phyloP scores from a whole-genome alignment of 2,329 filamentous ascomycete species.

The Rhexocercosporidium sp. region DNA sequence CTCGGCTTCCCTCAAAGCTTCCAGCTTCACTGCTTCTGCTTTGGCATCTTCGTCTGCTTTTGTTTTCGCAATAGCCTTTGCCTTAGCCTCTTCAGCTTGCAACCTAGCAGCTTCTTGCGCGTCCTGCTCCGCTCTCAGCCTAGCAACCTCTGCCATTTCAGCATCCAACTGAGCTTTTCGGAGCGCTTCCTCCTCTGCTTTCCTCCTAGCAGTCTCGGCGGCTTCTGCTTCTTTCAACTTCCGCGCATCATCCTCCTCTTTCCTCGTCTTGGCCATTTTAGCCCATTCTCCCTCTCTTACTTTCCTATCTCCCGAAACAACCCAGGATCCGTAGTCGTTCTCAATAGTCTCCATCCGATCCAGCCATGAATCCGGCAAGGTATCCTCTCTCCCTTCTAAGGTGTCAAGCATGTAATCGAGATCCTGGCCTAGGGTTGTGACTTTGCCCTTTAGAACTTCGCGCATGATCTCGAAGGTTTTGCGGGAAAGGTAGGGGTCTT shows the following conservation, averaged over 20 bases:
- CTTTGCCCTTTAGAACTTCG: slow-evolving; percentile 67
- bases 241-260: slow-evolving; percentile 39
- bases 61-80: slow-evolving; percentile 5
- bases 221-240: slow-evolving; percentile 31
- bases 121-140: slow-evolving; percentile 6
- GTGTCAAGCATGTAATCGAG: slow-evolving; percentile 87
- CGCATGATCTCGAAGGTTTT: slow-evolving; percentile 64
- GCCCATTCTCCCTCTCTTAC: slow-evolving; percentile 70
- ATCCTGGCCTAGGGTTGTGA: slow-evolving; percentile 71
- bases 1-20: slow-evolving; percentile 18
- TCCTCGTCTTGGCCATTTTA: slow-evolving; percentile 30
- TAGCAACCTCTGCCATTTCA: slow-evolving; percentile 23
- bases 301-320: slow-evolving; percentile 74
- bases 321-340: slow-evolving; percentile 79
- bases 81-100: slow-evolving; percentile 9
- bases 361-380: slow-evolving; percentile 85
- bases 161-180: slow-evolving; percentile 15
- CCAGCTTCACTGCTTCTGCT: slow-evolving; percentile 8
- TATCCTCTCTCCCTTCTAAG: slow-evolving; percentile 83
- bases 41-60: slow-evolving; percentile 27
- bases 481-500: slow-evolving; percentile 29
- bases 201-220: slow-evolving; percentile 22
- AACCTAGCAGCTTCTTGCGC: slow-evolving; percentile 8
- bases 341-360: slow-evolving; percentile 85
- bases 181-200: slow-evolving; percentile 25